A percentile compares a stretch with the other conserved stretches of the same genome.
Conservation (phyloP, 176 grass and related monocot genomes). For the Oryza australiensis region DNA sequence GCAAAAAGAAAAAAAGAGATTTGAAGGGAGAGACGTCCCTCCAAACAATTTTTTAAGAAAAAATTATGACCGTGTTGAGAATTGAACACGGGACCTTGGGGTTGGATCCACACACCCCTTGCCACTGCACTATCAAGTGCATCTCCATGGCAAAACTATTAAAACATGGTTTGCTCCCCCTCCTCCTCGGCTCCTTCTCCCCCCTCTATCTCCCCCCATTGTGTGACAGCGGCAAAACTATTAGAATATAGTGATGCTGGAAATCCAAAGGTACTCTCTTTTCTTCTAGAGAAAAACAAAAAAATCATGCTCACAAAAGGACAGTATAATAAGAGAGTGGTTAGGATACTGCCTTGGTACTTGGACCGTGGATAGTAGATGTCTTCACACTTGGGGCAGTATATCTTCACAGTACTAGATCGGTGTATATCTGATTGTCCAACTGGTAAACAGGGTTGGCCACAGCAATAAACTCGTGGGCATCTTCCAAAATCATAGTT, state of each 20-base stretch:
- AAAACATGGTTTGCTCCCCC: neutral
- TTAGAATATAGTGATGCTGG: neutral
- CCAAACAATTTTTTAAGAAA: too few species aligned
- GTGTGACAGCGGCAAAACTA: too few species aligned
- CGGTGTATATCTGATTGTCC: constrained; percentile 76
- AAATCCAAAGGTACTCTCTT: neutral
- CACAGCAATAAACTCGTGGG: constrained; percentile 75
- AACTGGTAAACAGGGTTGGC: constrained; percentile 80
- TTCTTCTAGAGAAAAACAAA: neutral
- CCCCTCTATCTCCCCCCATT: too few species aligned
- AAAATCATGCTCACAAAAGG: neutral
- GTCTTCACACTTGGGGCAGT: constrained; percentile 91
- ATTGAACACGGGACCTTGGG: too few species aligned
- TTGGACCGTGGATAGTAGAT: constrained; percentile 93
- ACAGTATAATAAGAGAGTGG: constrained; percentile 41
- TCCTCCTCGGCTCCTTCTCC: too few species aligned
- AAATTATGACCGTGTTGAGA: too few species aligned
- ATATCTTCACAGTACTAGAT: constrained; percentile 77
- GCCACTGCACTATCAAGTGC: too few species aligned
- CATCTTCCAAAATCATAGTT: constrained; percentile 89
- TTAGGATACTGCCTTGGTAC: constrained; percentile 95
- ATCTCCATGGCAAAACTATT: neutral
- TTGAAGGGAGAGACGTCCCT: too few species aligned
- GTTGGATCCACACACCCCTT: too few species aligned
- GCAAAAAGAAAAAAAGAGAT: neutral